Percentiles rank a stretch among this genome's conserved stretches.
Evolutionary conservation across 148 eudicot species (phyloP).

Genomic region (Diospyros lotus): DNA sequence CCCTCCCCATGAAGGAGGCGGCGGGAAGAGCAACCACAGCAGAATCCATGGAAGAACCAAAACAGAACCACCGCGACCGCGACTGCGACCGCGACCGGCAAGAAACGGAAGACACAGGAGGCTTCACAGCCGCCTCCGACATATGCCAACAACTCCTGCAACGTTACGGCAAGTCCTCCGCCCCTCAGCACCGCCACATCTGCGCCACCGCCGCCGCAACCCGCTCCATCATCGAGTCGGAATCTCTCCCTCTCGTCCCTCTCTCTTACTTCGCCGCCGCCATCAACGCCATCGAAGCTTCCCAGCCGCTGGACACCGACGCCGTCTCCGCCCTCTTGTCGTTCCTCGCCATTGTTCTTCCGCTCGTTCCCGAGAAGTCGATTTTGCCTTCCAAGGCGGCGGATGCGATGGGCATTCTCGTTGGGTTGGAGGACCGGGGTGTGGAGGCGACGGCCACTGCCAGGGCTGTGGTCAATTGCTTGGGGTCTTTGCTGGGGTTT

Average conservation of each 20-base stretch:
- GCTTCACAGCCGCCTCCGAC: slow-evolving; percentile 40
- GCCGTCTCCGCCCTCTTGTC: slow-evolving; percentile 61
- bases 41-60: neutral
- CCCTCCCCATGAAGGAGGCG: neutral
- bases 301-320: slow-evolving; percentile 34
- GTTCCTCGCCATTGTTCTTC: slow-evolving; percentile 59
- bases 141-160: slow-evolving; percentile 56
- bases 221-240: slow-evolving; percentile 53
- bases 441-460: slow-evolving; percentile 43
- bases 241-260: slow-evolving; percentile 54
- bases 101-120: slow-evolving; percentile 23
- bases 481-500: slow-evolving; percentile 79
- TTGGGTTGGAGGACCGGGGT: slow-evolving; percentile 32
- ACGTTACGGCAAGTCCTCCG: slow-evolving; percentile 74
- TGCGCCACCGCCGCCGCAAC: slow-evolving; percentile 80
- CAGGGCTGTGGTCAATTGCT: slow-evolving; percentile 73
- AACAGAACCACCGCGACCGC: neutral
- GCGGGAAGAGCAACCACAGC: slow-evolving; percentile 2
- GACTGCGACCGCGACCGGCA: slow-evolving; percentile 5
- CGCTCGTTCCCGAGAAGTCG: slow-evolving; percentile 35
- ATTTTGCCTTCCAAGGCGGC: slow-evolving; percentile 36
- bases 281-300: slow-evolving; percentile 35
- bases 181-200: slow-evolving; percentile 88
- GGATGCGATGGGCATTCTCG: slow-evolving; percentile 52
- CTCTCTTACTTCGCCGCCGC: slow-evolving; percentile 82